Base-by-base conservation (phyloP, 768 basidiomycete genomes). In the Russula emetica region DNA sequence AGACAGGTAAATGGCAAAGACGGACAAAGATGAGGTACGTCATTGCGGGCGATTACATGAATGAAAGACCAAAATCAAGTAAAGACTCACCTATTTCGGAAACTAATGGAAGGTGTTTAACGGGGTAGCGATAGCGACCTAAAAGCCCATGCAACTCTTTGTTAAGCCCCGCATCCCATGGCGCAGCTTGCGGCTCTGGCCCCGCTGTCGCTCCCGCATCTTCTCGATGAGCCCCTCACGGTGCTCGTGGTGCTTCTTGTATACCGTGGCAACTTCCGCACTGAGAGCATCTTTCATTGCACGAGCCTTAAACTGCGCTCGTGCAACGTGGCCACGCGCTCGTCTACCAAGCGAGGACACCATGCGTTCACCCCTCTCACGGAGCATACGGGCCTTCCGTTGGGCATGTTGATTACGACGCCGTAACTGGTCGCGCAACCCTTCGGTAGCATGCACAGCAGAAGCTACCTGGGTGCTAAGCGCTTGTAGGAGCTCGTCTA, bases 401-500 rank as follows among this genome's bases (percentile, higher is more conserved):
- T 70, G 70, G 24, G 74, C 74, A 7, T 69, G 72, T 28, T 60
- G 64, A 61, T 76, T 71, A 32, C 73, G 71, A 9, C 70, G 66
- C 13, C 69, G 66, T 26, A 76, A 54, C 54, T 66, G 57, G 34
- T 61, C 70, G 16, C 67, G 69, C 30, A 76, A 40, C 32, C 57
- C 55, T 26, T 64, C 62, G 30, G 62, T 52, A 8, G 67, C 26
- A 30, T 55, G 52, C 11, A 68, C 36, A 11, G 66, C 62, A n/a
- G 62, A 58, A 47, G 55, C 47, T 13, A 57, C 61, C 40, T 67
- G 66, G 4, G 38, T 22, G 56, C 34, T 47, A n/a, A 69, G 55
- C 24, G 42, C 79, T 36, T 73, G 74, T 63, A 80, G 74, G 40
- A 88, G 77, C 0, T 79, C 82, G 66, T 88, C 86, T 34, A 88